A percentile compares a stretch with the other conserved stretches of the same genome.
These are phyloP conservation scores for Ophiostoma triangulosporum DNA, from an alignment of 2,329 filamentous ascomycete genomes.

Conservation along the genomic window DNA sequence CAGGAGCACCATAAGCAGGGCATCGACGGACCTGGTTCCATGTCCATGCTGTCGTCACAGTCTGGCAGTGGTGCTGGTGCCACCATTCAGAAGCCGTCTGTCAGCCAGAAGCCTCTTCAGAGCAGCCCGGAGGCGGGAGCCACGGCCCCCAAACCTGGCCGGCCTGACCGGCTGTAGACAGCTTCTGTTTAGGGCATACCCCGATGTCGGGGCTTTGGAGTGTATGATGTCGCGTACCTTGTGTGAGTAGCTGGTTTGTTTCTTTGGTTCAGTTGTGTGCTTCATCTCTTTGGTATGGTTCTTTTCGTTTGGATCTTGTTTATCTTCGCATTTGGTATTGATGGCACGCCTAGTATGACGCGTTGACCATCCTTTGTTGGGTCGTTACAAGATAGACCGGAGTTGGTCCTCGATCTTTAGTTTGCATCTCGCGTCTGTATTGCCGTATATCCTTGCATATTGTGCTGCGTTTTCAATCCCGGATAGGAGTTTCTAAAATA, in stretches of 20 bases:
- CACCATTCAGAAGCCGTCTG: too few relatives aligned
- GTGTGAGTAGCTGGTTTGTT: neutral
- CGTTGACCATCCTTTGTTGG: neutral
- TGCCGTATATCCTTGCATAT: constrained; percentile 8
- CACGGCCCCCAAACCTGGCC: neutral
- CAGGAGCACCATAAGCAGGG: constrained; percentile 29
- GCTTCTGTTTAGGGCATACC: neutral
- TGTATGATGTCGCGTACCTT: neutral
- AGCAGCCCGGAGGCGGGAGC: neutral
- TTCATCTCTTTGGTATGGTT: neutral
- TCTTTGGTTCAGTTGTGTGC: neutral
- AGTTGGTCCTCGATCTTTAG: neutral
- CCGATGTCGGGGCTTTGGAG: neutral
- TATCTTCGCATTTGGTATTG: neutral
- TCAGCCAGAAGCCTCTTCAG: neutral
- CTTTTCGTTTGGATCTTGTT: neutral
- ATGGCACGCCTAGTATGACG: neutral
- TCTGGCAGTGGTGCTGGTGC: neutral
- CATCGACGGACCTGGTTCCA: neutral
- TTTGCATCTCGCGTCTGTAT: neutral
- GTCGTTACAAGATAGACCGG: neutral
- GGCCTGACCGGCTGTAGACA: neutral
- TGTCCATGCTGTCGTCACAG: neutral
- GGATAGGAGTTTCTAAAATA: neutral
- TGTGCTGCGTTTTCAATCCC: neutral